Evolutionary conservation across 2,329 filamentous ascomycete species (phyloP), one percentile per base, ranked within the genome.

Genomic region (Chrysoporthe puriensis): DNA sequence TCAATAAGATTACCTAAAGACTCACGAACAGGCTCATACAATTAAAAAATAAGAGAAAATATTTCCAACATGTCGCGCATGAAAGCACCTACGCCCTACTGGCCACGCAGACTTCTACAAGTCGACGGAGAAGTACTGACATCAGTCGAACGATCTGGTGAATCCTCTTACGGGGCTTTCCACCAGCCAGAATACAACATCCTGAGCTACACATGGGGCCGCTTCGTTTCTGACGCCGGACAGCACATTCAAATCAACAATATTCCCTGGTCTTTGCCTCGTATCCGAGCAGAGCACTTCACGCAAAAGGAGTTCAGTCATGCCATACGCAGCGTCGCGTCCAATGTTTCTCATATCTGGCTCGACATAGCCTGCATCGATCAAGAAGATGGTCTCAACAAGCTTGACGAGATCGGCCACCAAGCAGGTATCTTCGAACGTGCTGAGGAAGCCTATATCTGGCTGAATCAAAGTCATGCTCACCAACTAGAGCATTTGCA

Each of bases 161-260:
- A 32, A 36, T 57, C 5, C 32, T 34, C 54, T 11, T 57, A 57
- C 54, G 26, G 18, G 26, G 26, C 13, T 14, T 34, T n/a, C 54
- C 14, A 57, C 7, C 4, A 16, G 6, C 54, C 54, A 13, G 13
- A 34, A 8, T 57, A 57, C 32, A 57, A 57, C 54, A 57, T 57
- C 11, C 54, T 57, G 32, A 57, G 54, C 18, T 57, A 57, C 26
- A 57, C 32, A 32, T 57, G 54, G 54, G 54, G 54, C 18, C 54
- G 54, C 54, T 57, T 32, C 26, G 4, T 6, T 14, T 34, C 9
- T 3, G 11, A 36, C 2, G 26, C 32, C 26, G 54, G 54, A 21
- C 13, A 57, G 21, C 13, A 7, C 32, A 13, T 57, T 13, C 26
- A 32, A 4, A 40, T 57, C 11, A 18, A 57, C 14, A 36, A 57